phyloP scores from a whole-genome alignment of 805 yeast species.

The Sungouiozyma ichnusensis region DNA sequence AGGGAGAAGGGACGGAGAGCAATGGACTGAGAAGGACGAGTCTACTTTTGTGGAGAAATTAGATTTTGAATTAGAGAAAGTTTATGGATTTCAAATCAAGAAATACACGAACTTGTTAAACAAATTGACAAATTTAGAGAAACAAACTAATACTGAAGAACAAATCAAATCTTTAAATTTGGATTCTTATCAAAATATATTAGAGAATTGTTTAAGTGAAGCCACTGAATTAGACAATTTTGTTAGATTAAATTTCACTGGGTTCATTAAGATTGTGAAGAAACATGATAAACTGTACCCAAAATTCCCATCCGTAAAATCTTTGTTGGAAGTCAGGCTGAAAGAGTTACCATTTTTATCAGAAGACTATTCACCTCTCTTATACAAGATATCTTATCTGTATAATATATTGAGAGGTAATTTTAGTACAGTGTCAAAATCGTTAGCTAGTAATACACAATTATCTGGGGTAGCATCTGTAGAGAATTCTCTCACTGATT shows the following conservation, averaged over 20 bases:
- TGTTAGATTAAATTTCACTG: constrained; percentile 87
- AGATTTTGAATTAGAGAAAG: constrained; percentile 66
- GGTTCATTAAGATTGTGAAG: constrained; percentile 87
- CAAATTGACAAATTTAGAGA: constrained; percentile 54
- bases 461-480: constrained; percentile 26
- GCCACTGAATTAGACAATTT: constrained; percentile 86
- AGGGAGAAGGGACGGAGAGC: constrained; percentile 5
- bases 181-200: constrained; percentile 47
- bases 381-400: constrained; percentile 70
- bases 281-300: constrained; percentile 91
- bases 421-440: constrained; percentile 24
- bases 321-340: constrained; percentile 78
- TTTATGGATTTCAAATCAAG: constrained; percentile 57
- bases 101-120: constrained; percentile 62
- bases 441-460: constrained; percentile 32
- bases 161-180: constrained; percentile 41
- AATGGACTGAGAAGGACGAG: constrained; percentile 67
- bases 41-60: constrained; percentile 53
- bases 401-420: constrained; percentile 74
- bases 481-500: constrained; percentile 23
- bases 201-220: constrained; percentile 63
- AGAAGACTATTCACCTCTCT: constrained; percentile 87
- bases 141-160: constrained; percentile 37
- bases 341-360: constrained; percentile 83
- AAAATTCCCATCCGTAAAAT: constrained; percentile 72